Base-by-base conservation (phyloP, 129 eudicot genomes). In the Gnaphalium uliginosum region DNA sequence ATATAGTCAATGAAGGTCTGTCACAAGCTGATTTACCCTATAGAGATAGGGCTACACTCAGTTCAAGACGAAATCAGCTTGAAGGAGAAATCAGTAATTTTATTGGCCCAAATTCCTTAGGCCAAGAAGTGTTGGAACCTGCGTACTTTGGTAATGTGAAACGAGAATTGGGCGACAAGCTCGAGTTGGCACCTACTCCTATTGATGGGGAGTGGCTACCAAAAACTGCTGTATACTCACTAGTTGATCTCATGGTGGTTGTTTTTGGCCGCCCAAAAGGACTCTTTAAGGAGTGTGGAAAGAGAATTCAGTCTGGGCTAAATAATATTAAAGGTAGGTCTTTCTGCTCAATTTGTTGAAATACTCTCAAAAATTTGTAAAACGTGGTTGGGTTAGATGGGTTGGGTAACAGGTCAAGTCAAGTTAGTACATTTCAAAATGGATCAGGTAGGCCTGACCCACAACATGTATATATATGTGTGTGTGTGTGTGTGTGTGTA, bases 131-230 rank as follows among this genome's bases (percentile, higher is more conserved):
- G 56, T 51, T 87, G 50, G 93, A 89, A 76, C 90, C 97, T 59
- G 89, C 95, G 22, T 83, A 88, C 54, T 85, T 86, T 86, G 99
- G 96, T 66, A 85, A 87, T 81, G 87, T 85, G 69, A 90, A 83
- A 82, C 80, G 95, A 66, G 86, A 79, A 59, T 87, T 79, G 74
- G 87, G 88, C 7, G 96, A 94, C 24, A 89, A 89, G 76, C 86
- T 94, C 78, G 86, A 89, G 84, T 73, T 94, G 86, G 99, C 97
- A 17, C 99, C 97, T 32, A 87, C 87, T 71, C 99, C 99, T 43
- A 89, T 94, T 77, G 94, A 91, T 78, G 99, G 99, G 50, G 96
- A 94, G 76, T 94, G 99, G 99, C 84, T 94, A 69, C 99, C 99
- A 23, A 94, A 82, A 80, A 81, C 90, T 89, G 99, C 99, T 22